A percentile compares a stretch with the other conserved stretches of the same genome.
Conservation (phyloP, 2,329 filamentous ascomycete genomes). For the Pseudonectria buxi region DNA sequence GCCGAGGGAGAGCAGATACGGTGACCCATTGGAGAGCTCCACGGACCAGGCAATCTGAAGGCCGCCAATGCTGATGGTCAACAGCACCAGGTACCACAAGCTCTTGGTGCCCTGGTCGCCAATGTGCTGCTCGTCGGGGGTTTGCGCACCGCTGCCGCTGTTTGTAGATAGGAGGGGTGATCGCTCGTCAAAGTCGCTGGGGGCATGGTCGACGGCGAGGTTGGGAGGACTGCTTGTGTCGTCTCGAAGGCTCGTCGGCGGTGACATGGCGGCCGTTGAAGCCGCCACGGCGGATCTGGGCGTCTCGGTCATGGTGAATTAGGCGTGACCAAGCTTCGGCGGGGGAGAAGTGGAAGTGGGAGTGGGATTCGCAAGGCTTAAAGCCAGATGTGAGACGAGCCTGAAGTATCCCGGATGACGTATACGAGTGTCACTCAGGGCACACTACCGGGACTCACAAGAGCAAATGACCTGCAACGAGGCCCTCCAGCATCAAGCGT, state of each 20-base stretch:
- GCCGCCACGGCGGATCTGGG: no score
- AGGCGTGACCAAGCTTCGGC: no score
- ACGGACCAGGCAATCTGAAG: conserved; percentile 95
- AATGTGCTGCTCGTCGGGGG: conserved; percentile 11
- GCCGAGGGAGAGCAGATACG: conserved; percentile 71
- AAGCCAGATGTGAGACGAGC: no score
- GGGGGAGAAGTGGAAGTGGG: no score
- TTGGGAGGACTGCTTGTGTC: conserved; percentile 3
- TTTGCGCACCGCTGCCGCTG: conserved; percentile 2
- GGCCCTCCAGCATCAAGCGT: no score
- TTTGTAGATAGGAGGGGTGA: conserved; percentile 24
- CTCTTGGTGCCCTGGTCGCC: conserved; percentile 63
- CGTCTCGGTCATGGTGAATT: no score
- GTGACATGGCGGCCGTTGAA: background rate
- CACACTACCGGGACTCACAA: no score
- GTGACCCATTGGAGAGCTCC: conserved; percentile 87
- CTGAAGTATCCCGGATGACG: no score
- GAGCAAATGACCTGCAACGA: no score
- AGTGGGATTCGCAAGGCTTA: no score
- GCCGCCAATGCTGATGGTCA: conserved; percentile 82
- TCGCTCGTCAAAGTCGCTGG: conserved; percentile 20
- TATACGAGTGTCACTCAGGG: no score
- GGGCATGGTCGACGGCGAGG: conserved; percentile 12
- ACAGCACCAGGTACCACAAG: conserved; percentile 74
- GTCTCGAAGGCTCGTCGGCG: conserved; percentile 6